Percentiles rank a stretch among this genome's conserved stretches.
Conservation (phyloP, 495 filamentous ascomycete species). For the Penicillium antarcticum region DNA sequence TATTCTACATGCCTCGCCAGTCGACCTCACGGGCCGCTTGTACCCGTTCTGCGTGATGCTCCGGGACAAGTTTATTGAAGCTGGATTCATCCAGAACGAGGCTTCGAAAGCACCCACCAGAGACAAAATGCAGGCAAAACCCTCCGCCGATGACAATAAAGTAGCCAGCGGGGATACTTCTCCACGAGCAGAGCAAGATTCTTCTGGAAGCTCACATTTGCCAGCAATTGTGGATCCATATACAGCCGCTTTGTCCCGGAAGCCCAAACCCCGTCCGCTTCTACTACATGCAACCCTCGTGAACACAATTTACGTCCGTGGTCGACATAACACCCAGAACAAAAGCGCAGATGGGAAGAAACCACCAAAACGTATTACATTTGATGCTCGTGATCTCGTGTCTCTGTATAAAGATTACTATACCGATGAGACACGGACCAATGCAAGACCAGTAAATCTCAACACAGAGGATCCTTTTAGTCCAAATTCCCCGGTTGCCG, state of each 20-base stretch:
- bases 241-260: slow-evolving; percentile 8
- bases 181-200: not conserved
- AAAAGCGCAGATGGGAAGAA: slow-evolving; percentile 30
- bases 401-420: slow-evolving; percentile 32
- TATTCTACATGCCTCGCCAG: slow-evolving; percentile 53
- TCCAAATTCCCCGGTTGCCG: not conserved
- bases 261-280: slow-evolving; percentile 51
- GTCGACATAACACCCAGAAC: slow-evolving; percentile 29
- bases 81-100: slow-evolving; percentile 60
- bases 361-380: slow-evolving; percentile 22
- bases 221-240: slow-evolving; percentile 4
- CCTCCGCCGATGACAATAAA: not conserved
- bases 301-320: slow-evolving; percentile 76
- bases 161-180: not conserved
- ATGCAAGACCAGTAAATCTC: not conserved
- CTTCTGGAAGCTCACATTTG: not conserved
- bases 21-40: slow-evolving; percentile 55
- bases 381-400: slow-evolving; percentile 38
- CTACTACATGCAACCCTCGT: slow-evolving; percentile 81
- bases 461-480: not conserved
- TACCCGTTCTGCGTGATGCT: slow-evolving; percentile 62
- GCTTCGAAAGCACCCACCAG: slow-evolving; percentile 6
- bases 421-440: slow-evolving; percentile 24
- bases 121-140: not conserved
- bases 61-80: slow-evolving; percentile 55